Base-by-base conservation (phyloP, 768 basidiomycete species). In the Podaxis pistillaris region DNA sequence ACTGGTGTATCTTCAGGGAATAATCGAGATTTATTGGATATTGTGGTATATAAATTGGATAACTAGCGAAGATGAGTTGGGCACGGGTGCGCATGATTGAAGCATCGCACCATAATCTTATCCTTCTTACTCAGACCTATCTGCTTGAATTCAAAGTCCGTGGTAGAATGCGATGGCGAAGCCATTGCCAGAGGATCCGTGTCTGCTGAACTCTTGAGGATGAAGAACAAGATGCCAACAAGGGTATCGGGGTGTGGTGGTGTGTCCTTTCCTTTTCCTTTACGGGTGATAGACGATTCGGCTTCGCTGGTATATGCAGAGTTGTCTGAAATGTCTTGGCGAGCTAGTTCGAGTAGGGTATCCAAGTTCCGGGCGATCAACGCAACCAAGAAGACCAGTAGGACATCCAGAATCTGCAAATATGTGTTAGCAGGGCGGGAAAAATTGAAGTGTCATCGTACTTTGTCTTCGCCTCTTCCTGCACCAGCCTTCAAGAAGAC, bases 91-190 rank as follows among this genome's bases (percentile, higher is more conserved):
- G 9, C 4, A 56, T 15, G 15, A 11, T 44, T 22, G 15, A 50
- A 22, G 22, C 22, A 17, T 75, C 84, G 56, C 60, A 92, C 90
- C 62, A 81, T 69, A 8, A 70, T 66, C 28, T 81, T 77, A 63
- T 93, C 91, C 30, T 83, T 81, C 69, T 84, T 87, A 37, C 76
- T 75, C 9, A 90, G 69, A 0, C 86, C 87, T 2, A 74, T 73
- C 44, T 75, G 78, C 66, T 80, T 86, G 51, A 89, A 72, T 44
- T 83, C 81, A 0, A 68, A 65, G 47, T 83, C 81, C 17, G 56
- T 13, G 56, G 63, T 36, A 71, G 57, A 8, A 49, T 56, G 2
- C 52, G 56, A 67, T 58, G 60, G 69, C 63, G 66, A 76, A 22
- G 78, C 69, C 12, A 81, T 74, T n/a, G 77, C 71, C 22, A 91